Evolutionary conservation across 805 yeast genomes (phyloP), one percentile per base, ranked within the genome.

Genomic region (Lachancea meyersii): DNA sequence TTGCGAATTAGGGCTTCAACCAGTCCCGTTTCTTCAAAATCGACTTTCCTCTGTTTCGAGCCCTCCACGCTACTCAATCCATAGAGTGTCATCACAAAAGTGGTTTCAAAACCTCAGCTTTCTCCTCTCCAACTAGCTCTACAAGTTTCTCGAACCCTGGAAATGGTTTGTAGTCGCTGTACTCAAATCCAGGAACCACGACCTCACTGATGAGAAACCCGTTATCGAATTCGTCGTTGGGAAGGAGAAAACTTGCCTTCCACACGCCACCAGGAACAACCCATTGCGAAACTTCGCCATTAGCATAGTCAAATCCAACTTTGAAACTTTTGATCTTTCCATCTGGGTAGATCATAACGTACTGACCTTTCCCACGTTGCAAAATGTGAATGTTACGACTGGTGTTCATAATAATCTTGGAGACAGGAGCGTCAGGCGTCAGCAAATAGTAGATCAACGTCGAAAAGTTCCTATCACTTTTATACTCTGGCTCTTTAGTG

Each of bases 181-280:
- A 77, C 43, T 77, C 81, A 51, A 77, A 77, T 0, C 82, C 82
- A 4, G 82, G 82, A 10, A 76, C 79, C 16, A 77, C 82, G 17
- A 77, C 77, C 49, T 76, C 80, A 53, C 79, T 74, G 34, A 75
- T 74, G 41, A 73, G 56, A 22, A 76, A 49, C 34, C 74, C 76
- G 24, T 68, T 60, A 16, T 52, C 51, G 23, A 61, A 52, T 28
- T 59, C 70, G 5, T 51, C 60, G 32, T 64, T 53, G n/a, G 75
- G 73, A 3, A 69, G 33, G 19, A 75, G 42, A 51, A 73, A 77
- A 38, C 78, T 72, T 4, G 80, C 80, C 53, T 77, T 77, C 61
- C 72, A 77, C 16, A 71, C 75, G 10, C 73, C 80, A 1, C 80
- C 78, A 9, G 78, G 79, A n/a, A 77, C 81, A 5, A 77, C 79